Evolutionary conservation across 2,329 filamentous ascomycete genomes (phyloP).

Genomic region (Trichoderma endophyticum): DNA sequence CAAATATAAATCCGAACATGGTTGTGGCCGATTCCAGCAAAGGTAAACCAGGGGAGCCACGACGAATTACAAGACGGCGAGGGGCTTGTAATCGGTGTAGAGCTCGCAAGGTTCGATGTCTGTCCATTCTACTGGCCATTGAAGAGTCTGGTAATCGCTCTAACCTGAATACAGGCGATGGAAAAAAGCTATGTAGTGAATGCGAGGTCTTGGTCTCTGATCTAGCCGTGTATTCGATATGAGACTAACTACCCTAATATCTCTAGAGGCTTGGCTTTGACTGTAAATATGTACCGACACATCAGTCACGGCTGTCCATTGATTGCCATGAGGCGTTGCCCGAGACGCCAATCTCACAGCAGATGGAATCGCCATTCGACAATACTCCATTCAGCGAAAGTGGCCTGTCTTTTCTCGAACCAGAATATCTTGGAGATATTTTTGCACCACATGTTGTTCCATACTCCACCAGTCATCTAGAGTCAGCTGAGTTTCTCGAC

Average conservation of each 20-base stretch:
- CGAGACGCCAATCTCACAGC: neutral
- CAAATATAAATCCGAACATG: neutral
- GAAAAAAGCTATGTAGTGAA: neutral
- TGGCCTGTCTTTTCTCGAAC: neutral
- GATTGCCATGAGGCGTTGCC: neutral
- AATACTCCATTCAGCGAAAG: neutral
- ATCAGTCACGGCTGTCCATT: neutral
- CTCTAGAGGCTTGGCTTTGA: neutral
- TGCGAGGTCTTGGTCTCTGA: neutral
- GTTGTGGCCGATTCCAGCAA: neutral
- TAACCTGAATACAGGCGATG: neutral
- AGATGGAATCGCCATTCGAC: neutral
- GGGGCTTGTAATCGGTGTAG: neutral
- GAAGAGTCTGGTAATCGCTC: neutral
- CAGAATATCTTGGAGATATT: neutral
- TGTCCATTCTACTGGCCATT: neutral
- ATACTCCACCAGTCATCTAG: neutral
- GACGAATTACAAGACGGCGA: neutral
- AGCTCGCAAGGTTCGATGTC: neutral
- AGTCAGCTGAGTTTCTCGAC: neutral
- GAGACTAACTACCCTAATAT: neutral
- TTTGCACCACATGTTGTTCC: neutral
- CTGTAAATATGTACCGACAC: neutral
- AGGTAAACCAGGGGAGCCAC: neutral
- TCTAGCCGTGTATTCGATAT: neutral